phyloP scores from a whole-genome alignment of 257 asterid species.

The Nicotiana undulata region DNA sequence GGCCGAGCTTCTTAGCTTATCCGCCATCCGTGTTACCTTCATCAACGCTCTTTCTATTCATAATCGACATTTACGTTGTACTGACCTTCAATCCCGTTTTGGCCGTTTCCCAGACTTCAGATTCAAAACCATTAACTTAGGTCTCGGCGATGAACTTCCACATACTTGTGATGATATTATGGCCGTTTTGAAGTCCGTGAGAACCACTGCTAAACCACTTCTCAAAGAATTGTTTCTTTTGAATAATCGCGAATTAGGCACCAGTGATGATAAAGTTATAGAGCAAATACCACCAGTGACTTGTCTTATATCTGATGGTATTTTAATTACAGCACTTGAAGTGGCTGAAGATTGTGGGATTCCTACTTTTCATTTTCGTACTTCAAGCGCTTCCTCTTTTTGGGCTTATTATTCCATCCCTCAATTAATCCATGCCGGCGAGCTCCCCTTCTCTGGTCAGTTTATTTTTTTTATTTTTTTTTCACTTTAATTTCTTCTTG shows the following conservation, averaged over 20 bases:
- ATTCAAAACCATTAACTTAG: constrained; percentile 12
- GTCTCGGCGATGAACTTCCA: constrained; percentile 22
- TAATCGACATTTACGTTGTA: constrained; percentile 12
- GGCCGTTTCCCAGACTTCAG: constrained; percentile 4
- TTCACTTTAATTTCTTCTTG: neutral
- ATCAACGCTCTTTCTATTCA: constrained; percentile 11
- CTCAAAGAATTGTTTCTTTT: neutral
- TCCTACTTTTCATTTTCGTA: constrained; percentile 41
- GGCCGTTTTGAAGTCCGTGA: neutral
- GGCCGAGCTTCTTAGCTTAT: constrained; percentile 23
- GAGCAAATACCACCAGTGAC: constrained; percentile 20
- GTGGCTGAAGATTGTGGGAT: constrained; percentile 26
- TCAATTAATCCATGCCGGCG: constrained; percentile 47
- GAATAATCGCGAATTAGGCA: neutral
- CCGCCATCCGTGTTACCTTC: constrained; percentile 17
- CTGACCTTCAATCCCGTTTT: constrained; percentile 13
- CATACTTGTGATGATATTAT: constrained; percentile 2
- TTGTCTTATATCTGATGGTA: constrained; percentile 50
- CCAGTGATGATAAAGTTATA: neutral
- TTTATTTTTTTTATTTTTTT: too few relatives aligned
- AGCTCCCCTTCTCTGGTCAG: constrained; percentile 50
- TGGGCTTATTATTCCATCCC: constrained; percentile 56
- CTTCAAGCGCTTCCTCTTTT: constrained; percentile 50
- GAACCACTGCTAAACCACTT: neutral
- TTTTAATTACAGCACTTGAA: constrained; percentile 34